phyloP scores from a whole-genome alignment of 2,329 filamentous ascomycete genomes.

The Trichocomaceae sp. region DNA sequence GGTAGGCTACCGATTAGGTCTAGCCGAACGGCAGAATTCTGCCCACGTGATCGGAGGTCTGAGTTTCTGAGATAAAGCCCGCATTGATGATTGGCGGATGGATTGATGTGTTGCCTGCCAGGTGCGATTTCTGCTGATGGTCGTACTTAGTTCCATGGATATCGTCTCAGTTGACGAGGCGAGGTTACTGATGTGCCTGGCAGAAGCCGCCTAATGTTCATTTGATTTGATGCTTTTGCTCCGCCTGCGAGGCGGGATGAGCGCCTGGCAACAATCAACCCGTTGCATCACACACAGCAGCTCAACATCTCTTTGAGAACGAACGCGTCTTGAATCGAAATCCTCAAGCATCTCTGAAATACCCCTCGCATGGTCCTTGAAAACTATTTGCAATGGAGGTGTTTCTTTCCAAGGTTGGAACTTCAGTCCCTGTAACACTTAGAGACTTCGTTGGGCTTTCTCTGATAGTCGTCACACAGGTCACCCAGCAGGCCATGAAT shows the following conservation, averaged over 20 bases:
- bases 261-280: no score
- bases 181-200: slow-evolving; percentile 4
- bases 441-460: neutral
- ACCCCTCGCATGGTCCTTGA: no score
- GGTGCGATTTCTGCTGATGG: neutral
- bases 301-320: neutral
- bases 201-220: neutral
- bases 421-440: neutral
- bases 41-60: no score
- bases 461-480: slow-evolving; percentile 31
- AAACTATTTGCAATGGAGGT: slow-evolving; percentile 59
- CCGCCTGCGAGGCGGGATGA: neutral
- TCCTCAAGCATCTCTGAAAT: neutral
- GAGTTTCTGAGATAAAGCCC: no score
- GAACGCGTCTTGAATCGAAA: neutral
- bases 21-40: no score
- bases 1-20: no score
- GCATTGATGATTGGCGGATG: neutral
- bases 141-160: neutral
- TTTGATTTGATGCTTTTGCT: neutral
- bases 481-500: slow-evolving; percentile 76
- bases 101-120: neutral
- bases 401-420: slow-evolving; percentile 54
- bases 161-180: neutral
- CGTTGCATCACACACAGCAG: neutral